Evolutionary conservation across 2,329 filamentous ascomycete species (phyloP), one percentile per base, ranked within the genome.

Genomic region (Colletotrichum sp.): DNA sequence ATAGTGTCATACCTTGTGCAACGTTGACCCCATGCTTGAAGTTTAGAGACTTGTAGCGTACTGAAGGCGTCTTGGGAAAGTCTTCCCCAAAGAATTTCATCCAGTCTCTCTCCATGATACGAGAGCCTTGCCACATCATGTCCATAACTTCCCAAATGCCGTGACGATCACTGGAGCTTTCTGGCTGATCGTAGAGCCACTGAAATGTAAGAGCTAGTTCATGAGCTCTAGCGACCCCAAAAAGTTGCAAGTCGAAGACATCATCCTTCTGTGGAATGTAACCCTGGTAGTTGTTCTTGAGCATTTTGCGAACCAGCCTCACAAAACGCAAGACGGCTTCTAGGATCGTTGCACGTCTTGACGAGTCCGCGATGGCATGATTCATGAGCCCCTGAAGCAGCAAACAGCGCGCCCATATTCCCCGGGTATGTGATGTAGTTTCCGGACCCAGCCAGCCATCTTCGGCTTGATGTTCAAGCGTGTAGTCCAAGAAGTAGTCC

Each of bases 361-460:
- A 81, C 16, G 83, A 77, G 55, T 91, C 87, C 4, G 88, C 90
- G 76, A 91, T 88, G 6, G 86, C 86, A 28, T 89, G 84, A 78
- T 88, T 87, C 78, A 71, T 55, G n/a, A 65, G 44, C 2, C 89
- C 90, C 12, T 91, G 83, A 67, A 90, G 85, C 12, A 91, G 82
- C 16, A 88, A 86, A 78, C 86, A 89, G 16, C 90, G 82, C 7
- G 86, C 90, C 90, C 90, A 92, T 59, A 92, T 84, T 49, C 89
- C 87, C 67, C 90, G 82, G 21, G 83, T 84, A 8, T 84, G 79
- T 4, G 83, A 78, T 1, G 57, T 73, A 16, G 81, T 85, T 81
- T 92, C 90, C 0, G 89, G 89, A 0, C 90, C 90, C 21, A 92
- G 80, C 91, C 91, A 92, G 9, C 91, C 91, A 83, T 92, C 90